These are phyloP conservation scores for Leishmania tropica DNA, from an alignment of 208 protist species.

Conservation along the genomic window DNA sequence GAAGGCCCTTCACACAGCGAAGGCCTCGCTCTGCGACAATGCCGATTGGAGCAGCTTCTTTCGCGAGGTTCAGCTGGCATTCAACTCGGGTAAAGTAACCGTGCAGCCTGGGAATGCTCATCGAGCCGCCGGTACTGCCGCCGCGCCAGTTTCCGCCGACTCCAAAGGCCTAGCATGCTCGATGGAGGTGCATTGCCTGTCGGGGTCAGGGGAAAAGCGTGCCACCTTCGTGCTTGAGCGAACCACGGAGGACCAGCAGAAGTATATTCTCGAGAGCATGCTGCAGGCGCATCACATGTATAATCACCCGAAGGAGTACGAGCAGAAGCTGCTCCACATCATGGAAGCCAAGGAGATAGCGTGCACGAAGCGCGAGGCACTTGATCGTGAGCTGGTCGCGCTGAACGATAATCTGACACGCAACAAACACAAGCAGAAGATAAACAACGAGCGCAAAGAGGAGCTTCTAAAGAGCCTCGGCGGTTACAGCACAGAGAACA, in stretches of 20 bases:
- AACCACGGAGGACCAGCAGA: conserved; percentile 42
- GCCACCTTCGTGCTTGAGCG: conserved; percentile 33
- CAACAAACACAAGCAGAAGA: conserved; percentile 54
- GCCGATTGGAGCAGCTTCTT: conserved; percentile 74
- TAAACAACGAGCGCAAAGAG: conserved; percentile 53
- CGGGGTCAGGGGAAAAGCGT: conserved; percentile 20
- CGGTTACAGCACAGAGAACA: conserved; percentile 30
- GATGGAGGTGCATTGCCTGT: conserved; percentile 19
- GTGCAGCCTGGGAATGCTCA: conserved; percentile 8
- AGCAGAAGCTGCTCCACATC: conserved; percentile 47
- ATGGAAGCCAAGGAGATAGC: conserved; percentile 43
- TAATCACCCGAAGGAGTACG: conserved; percentile 60
- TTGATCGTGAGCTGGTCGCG: conserved; percentile 73
- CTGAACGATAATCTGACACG: conserved; percentile 69
- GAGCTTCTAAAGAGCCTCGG: conserved; percentile 62
- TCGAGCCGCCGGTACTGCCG: neutral
- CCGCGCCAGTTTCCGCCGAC: conserved; percentile 10
- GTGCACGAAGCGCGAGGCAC: conserved; percentile 38
- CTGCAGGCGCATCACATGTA: conserved; percentile 48
- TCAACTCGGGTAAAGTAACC: conserved; percentile 41
- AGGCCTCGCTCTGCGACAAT: conserved; percentile 37
- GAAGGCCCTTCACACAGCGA: conserved; percentile 34
- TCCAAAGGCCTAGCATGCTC: conserved; percentile 4
- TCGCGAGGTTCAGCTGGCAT: conserved; percentile 41
- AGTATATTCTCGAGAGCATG: conserved; percentile 52